phyloP scores from a whole-genome alignment of 192 early-diverging fungal genomes.

The Backusella liffmaniae region DNA sequence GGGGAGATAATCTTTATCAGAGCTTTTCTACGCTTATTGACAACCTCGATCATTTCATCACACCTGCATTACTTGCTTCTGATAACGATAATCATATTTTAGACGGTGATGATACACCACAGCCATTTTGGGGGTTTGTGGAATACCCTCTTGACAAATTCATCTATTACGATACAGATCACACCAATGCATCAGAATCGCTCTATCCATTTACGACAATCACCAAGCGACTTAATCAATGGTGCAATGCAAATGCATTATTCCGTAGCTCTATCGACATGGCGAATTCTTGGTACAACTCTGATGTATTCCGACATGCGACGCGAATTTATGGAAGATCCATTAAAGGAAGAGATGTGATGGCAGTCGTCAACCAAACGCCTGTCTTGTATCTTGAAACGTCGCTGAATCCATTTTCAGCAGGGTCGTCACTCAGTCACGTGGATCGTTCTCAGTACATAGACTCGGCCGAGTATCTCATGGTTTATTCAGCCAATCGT shows the following conservation, averaged over 20 bases:
- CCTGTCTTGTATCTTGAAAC: conserved; percentile 35
- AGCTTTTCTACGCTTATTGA: conserved; percentile 17
- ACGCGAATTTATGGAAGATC: conserved; percentile 17
- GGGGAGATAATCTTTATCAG: conserved; percentile 30
- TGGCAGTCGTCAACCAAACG: background rate
- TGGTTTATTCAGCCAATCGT: conserved; percentile 36
- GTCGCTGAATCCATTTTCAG: conserved; percentile 29
- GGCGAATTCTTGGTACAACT: conserved; percentile 20
- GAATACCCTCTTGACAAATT: conserved; percentile 35
- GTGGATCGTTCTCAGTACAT: conserved; percentile 35
- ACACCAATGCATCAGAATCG: background rate
- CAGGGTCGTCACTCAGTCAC: conserved; percentile 41
- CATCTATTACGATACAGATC: background rate
- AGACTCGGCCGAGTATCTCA: conserved; percentile 38
- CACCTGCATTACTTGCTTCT: conserved; percentile 20
- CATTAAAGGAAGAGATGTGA: background rate
- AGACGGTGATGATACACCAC: conserved; percentile 11
- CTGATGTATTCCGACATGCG: background rate
- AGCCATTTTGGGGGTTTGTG: conserved; percentile 38
- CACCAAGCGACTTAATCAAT: conserved; percentile 19
- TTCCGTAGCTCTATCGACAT: conserved; percentile 23
- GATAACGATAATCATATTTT: background rate
- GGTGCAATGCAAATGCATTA: conserved; percentile 25
- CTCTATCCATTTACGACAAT: conserved; percentile 14
- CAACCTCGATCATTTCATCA: conserved; percentile 19